phyloP scores from a whole-genome alignment of 108 stramenopile genomes.

The Thalassiosira profunda region DNA sequence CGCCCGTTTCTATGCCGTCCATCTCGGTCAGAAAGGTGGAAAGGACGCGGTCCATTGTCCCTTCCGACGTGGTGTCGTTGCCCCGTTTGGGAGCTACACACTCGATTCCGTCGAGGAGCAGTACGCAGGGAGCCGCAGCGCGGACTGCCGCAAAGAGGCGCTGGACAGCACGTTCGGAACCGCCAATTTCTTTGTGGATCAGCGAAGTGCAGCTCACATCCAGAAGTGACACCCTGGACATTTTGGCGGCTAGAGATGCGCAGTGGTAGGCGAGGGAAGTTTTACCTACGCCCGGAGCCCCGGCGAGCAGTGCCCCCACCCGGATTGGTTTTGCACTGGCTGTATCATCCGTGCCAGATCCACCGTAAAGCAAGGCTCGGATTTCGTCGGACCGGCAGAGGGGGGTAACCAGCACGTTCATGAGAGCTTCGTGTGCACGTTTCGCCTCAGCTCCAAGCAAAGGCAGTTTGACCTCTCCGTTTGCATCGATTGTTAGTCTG shows the following conservation, averaged over 20 bases:
- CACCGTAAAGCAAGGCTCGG: conserved; percentile 50
- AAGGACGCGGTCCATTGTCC: conserved; percentile 89
- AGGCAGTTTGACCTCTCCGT: conserved; percentile 44
- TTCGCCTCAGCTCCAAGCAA: conserved; percentile 58
- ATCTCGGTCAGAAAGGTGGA: conserved; percentile 85
- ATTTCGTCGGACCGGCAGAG: conserved; percentile 69
- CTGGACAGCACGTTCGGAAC: conserved; percentile 79
- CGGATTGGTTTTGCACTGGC: conserved; percentile 39
- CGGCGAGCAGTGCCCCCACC: conserved; percentile 79
- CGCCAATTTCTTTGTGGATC: conserved; percentile 89
- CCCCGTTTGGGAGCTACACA: conserved; percentile 80
- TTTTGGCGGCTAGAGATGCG: conserved; percentile 60
- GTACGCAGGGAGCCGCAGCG: conserved; percentile 82
- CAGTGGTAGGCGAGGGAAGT: conserved; percentile 67
- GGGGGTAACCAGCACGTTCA: conserved; percentile 75
- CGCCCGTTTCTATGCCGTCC: conserved; percentile 71
- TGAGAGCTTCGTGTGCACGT: conserved; percentile 63
- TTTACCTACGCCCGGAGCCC: conserved; percentile 79
- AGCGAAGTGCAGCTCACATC: conserved; percentile 88
- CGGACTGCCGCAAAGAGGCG: conserved; percentile 65
- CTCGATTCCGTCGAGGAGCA: conserved; percentile 88
- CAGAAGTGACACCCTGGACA: conserved; percentile 67
- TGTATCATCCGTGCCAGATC: background rate
- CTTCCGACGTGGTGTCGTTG: conserved; percentile 87
- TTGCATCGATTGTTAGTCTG: conserved; percentile 1